A percentile compares a stretch with the other conserved stretches of the same genome.
Conservation (phyloP, 768 basidiomycete species). For the Vishniacozyma victoriae region DNA sequence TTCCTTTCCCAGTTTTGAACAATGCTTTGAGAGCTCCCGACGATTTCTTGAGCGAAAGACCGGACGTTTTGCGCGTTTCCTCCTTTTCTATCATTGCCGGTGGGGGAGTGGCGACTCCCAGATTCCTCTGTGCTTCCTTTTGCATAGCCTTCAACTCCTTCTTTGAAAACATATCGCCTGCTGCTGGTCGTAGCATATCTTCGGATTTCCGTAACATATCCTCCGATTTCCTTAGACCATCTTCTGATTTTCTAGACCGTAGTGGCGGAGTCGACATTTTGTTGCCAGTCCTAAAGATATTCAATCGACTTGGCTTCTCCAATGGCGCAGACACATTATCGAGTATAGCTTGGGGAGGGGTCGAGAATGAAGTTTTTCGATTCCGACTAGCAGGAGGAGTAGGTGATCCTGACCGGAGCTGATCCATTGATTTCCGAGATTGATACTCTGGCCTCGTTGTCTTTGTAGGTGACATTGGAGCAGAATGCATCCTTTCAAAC, state of each 20-base stretch:
- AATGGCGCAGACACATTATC: not conserved
- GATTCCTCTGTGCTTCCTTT: constrained; percentile 11
- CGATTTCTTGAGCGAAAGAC: constrained; percentile 38
- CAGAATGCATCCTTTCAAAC: constrained; percentile 27
- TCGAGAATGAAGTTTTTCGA: not conserved
- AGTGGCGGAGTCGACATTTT: constrained; percentile 13
- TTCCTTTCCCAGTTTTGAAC: constrained; percentile 37
- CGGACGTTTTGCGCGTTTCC: constrained; percentile 20
- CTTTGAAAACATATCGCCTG: constrained; percentile 8
- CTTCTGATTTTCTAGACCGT: constrained; percentile 20
- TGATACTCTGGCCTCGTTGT: not conserved
- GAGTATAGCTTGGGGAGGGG: not conserved
- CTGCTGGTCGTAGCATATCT: constrained; percentile 19
- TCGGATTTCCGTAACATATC: not conserved
- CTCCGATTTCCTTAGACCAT: constrained; percentile 11
- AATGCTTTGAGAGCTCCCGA: constrained; percentile 41
- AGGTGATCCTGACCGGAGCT: constrained; percentile 23
- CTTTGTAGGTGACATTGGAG: constrained; percentile 15
- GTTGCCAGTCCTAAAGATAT: constrained; percentile 3
- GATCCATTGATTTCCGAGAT: constrained; percentile 22
- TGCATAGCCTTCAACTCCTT: constrained; percentile 24
- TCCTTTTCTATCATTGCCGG: constrained; percentile 9
- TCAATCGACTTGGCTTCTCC: not conserved
- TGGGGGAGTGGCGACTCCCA: constrained; percentile 19
- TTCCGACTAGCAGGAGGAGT: constrained; percentile 24